Evolutionary conservation across 768 basidiomycete genomes (phyloP).

Genomic region (Leccinum incarnatum): DNA sequence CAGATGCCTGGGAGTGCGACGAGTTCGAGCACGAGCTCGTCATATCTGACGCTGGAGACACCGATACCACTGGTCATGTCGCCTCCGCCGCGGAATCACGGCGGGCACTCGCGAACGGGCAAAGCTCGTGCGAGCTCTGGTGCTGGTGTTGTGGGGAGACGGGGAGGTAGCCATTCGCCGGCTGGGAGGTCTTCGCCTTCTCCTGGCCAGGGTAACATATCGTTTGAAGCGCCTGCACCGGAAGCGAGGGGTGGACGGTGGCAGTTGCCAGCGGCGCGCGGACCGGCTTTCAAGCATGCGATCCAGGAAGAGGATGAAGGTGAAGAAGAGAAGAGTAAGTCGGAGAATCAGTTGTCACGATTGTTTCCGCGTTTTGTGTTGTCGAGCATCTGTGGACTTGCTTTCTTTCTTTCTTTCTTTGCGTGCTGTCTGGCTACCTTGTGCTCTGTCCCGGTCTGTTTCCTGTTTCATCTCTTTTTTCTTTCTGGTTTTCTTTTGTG

Average conservation of each 20-base stretch:
- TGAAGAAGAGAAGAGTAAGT: slow-evolving; percentile 55
- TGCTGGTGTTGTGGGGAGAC: slow-evolving; percentile 29
- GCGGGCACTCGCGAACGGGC: slow-evolving; percentile 36
- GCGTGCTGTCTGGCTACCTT: slow-evolving; percentile 4
- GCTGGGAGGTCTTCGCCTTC: slow-evolving; percentile 59
- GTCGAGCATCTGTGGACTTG: slow-evolving; percentile 8
- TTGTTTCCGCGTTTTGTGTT: slow-evolving; percentile 8
- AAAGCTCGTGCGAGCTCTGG: slow-evolving; percentile 27
- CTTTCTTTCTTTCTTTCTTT: background rate
- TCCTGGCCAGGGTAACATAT: slow-evolving; percentile 43
- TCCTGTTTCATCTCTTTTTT: background rate
- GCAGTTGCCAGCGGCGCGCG: slow-evolving; percentile 65
- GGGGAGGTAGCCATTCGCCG: slow-evolving; percentile 59
- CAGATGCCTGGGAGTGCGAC: slow-evolving; percentile 42
- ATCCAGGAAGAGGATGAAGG: slow-evolving; percentile 88
- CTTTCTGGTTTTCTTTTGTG: slow-evolving; percentile 4
- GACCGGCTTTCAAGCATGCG: slow-evolving; percentile 64
- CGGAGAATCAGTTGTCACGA: slow-evolving; percentile 4
- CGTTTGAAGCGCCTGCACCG: slow-evolving; percentile 38
- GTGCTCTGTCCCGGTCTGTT: slow-evolving; percentile 3
- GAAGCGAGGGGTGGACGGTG: slow-evolving; percentile 58
- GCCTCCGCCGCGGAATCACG: slow-evolving; percentile 50
- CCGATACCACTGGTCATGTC: slow-evolving; percentile 43
- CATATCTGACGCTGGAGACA: slow-evolving; percentile 32
- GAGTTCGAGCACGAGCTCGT: slow-evolving; percentile 24